Evolutionary conservation across 1,284 basidiomycete genomes (phyloP).

Genomic region (Gymnopus androsaceus): DNA sequence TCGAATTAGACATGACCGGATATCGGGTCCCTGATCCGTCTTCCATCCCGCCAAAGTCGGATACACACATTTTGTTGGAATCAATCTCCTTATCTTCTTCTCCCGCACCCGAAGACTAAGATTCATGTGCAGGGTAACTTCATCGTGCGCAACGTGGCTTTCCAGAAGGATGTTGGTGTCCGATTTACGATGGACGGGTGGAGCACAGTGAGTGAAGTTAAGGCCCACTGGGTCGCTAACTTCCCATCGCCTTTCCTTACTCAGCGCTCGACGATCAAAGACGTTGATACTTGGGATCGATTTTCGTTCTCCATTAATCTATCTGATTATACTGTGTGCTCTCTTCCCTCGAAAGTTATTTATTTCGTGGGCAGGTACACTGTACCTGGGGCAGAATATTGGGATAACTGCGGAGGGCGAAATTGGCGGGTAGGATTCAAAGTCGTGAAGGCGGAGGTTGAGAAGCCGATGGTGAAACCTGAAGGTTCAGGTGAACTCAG

Average conservation of each 20-base stretch:
- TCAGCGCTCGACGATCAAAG: constrained; percentile 17
- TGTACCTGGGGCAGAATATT: constrained; percentile 54
- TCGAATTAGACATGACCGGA: constrained; percentile 4
- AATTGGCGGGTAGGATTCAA: constrained; percentile 70
- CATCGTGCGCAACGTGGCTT: constrained; percentile 2
- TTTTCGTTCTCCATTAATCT: constrained; percentile 69
- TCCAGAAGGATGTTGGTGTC: constrained; percentile 75
- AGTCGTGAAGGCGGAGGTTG: neutral
- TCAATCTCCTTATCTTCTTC: constrained; percentile 5
- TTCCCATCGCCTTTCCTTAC: constrained; percentile 31
- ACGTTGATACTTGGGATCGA: constrained; percentile 46
- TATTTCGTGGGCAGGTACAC: constrained; percentile 31
- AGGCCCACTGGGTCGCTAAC: constrained; percentile 53
- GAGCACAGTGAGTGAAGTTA: constrained; percentile 90
- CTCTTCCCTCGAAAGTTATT: constrained; percentile 41
- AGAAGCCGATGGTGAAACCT: no score
- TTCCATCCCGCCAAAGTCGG: neutral
- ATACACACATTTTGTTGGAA: neutral
- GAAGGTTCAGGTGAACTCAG: neutral
- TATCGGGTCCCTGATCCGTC: constrained; percentile 2
- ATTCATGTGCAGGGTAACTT: neutral
- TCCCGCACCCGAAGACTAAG: constrained; percentile 1
- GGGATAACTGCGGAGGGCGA: constrained; percentile 86
- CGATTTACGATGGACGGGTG: constrained; percentile 94
- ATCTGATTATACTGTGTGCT: neutral